These are phyloP conservation scores for Fusarium nisikadoi DNA, from an alignment of 2,329 filamentous ascomycete genomes.

Conservation along the genomic window DNA sequence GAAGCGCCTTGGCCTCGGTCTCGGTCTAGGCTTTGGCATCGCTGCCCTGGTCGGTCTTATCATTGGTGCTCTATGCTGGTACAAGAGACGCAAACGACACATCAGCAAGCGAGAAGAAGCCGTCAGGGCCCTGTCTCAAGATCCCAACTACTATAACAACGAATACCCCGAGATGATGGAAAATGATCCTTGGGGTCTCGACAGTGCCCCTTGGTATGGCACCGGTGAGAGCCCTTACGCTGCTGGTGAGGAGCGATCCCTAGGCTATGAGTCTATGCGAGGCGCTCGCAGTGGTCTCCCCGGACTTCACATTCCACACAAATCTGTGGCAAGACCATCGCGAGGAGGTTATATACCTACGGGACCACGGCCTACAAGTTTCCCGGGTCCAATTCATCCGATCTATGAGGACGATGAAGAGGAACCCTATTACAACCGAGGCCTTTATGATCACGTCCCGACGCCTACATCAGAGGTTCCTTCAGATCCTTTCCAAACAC, in stretches of 20 bases:
- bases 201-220: slow-evolving; percentile 55
- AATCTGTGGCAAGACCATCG: slow-evolving; percentile 47
- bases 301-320: slow-evolving; percentile 48
- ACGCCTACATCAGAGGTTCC: slow-evolving; percentile 52
- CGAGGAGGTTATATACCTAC: slow-evolving; percentile 49
- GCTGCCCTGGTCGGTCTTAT: slow-evolving; percentile 62
- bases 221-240: slow-evolving; percentile 56
- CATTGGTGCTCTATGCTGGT: slow-evolving; percentile 62
- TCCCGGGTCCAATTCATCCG: slow-evolving; percentile 63
- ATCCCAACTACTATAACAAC: slow-evolving; percentile 58
- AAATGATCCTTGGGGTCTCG: slow-evolving; percentile 45
- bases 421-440: slow-evolving; percentile 48
- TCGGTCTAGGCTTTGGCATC: slow-evolving; percentile 70
- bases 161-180: slow-evolving; percentile 59
- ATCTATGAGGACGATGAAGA: slow-evolving; percentile 70
- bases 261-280: slow-evolving; percentile 64
- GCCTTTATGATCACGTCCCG: slow-evolving; percentile 38
- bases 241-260: slow-evolving; percentile 52
- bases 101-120: slow-evolving; percentile 57
- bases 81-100: slow-evolving; percentile 53
- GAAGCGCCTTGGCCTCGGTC: slow-evolving; percentile 38
- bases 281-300: slow-evolving; percentile 43
- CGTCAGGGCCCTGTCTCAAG: slow-evolving; percentile 61
- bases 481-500: slow-evolving; percentile 64
- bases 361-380: slow-evolving; percentile 43